Conservation (phyloP, 2,329 filamentous ascomycete genomes). For the Neodidymelliopsis sp. region DNA sequence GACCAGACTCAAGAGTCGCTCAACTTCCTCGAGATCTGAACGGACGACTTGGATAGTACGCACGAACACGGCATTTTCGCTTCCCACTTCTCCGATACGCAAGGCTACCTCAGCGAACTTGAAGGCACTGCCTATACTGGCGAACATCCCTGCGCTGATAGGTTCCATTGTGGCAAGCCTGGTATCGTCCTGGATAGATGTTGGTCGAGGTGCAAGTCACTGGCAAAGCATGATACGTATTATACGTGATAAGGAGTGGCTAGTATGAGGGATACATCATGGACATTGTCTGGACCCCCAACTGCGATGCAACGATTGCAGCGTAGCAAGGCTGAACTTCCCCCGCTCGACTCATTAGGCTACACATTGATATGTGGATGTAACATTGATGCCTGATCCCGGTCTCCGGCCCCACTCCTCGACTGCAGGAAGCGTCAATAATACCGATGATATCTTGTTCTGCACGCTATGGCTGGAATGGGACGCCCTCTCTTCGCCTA, state of each 20-base stretch:
- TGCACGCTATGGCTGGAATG: no score
- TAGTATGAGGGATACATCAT: not conserved
- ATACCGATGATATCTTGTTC: constrained; percentile 1
- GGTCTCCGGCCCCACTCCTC: not conserved
- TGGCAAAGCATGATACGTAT: no score
- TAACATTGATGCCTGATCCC: not conserved
- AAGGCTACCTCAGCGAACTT: constrained; percentile 34
- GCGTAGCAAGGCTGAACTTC: constrained; percentile 4
- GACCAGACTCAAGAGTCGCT: constrained; percentile 24
- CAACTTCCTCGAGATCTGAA: constrained; percentile 29
- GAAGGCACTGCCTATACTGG: constrained; percentile 31
- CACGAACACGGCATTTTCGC: constrained; percentile 37
- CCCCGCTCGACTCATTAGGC: not conserved
- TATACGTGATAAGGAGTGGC: no score
- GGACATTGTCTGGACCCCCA: constrained; percentile 8
- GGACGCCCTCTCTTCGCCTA: not conserved
- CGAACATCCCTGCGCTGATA: constrained; percentile 23
- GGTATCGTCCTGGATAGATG: not conserved
- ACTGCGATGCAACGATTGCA: not conserved
- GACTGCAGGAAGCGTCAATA: not conserved
- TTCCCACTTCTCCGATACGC: constrained; percentile 29
- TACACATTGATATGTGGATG: not conserved
- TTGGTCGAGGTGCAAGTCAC: not conserved
- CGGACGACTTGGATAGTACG: constrained; percentile 35
- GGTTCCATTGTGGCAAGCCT: constrained; percentile 22